Evolutionary conservation across 331 rosid species (phyloP).

Genomic region (Cydonia oblonga): DNA sequence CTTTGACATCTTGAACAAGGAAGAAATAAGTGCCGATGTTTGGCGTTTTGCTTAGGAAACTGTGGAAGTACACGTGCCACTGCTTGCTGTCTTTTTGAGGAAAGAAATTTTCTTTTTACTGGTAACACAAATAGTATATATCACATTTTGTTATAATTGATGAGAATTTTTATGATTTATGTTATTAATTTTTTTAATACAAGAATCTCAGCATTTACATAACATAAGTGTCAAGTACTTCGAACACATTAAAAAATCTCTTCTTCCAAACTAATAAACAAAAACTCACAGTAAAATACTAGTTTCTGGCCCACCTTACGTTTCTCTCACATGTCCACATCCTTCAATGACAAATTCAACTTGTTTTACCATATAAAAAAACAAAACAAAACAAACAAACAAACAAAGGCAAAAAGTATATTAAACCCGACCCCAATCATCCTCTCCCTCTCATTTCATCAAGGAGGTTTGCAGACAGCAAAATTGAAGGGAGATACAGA

Average conservation of each 20-base stretch:
- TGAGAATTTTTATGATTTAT: rapidly evolving
- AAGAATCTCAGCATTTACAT: too few species aligned
- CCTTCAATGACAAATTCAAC: background rate
- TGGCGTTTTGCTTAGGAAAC: background rate
- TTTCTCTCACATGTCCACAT: background rate
- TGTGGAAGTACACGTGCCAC: background rate
- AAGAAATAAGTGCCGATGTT: background rate
- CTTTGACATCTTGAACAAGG: background rate
- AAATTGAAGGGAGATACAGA: background rate
- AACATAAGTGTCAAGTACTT: too few species aligned
- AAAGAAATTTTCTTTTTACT: background rate
- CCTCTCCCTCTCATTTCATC: background rate
- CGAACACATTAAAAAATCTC: too few species aligned
- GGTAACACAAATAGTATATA: too few species aligned
- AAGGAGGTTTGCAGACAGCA: background rate
- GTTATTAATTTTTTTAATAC: too few species aligned
- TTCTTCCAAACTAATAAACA: background rate
- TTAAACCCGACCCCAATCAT: background rate
- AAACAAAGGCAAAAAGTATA: too few species aligned
- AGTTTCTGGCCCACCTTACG: background rate
- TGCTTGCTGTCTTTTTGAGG: background rate
- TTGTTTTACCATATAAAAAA: background rate
- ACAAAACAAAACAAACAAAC: too few species aligned
- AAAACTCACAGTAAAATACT: background rate
- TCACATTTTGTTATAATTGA: too few species aligned